These are phyloP conservation scores for Medicago lupulina DNA, from an alignment of 306 rosid genomes.

Conservation along the genomic window DNA sequence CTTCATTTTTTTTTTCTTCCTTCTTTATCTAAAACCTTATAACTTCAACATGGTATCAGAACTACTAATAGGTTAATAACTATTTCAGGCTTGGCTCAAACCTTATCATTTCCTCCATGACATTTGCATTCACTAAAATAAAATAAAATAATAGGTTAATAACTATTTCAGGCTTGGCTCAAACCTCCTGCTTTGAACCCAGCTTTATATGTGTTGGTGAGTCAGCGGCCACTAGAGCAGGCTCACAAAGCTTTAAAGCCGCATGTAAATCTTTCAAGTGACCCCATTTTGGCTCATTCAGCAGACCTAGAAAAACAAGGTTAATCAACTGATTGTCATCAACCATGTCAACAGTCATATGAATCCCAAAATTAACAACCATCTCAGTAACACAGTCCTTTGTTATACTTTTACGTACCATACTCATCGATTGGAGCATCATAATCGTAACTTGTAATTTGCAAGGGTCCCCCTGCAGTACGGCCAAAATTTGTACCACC, in stretches of 20 bases:
- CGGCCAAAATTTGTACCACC: conserved; percentile 99
- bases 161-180: conserved; percentile 40
- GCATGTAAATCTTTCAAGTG: conserved; percentile 95
- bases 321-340: conserved; percentile 15
- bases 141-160: background rate
- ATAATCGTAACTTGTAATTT: conserved; percentile 96
- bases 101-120: background rate
- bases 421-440: conserved; percentile 98
- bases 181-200: conserved; percentile 96
- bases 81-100: background rate
- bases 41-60: conserved; percentile 1
- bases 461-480: conserved; percentile 94
- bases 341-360: conserved; percentile 37
- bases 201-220: conserved; percentile 75
- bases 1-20: background rate
- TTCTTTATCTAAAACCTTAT: background rate
- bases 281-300: conserved; percentile 96
- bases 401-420: conserved; percentile 60
- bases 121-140: background rate
- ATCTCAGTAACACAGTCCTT: conserved; percentile 17
- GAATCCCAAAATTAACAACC: conserved; percentile 31
- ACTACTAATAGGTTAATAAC: background rate
- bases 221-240: conserved; percentile 84
- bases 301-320: conserved; percentile 65
- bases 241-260: conserved; percentile 92